Evolutionary conservation across 2,329 filamentous ascomycete species (phyloP).

Genomic region (Epichloe sp.): DNA sequence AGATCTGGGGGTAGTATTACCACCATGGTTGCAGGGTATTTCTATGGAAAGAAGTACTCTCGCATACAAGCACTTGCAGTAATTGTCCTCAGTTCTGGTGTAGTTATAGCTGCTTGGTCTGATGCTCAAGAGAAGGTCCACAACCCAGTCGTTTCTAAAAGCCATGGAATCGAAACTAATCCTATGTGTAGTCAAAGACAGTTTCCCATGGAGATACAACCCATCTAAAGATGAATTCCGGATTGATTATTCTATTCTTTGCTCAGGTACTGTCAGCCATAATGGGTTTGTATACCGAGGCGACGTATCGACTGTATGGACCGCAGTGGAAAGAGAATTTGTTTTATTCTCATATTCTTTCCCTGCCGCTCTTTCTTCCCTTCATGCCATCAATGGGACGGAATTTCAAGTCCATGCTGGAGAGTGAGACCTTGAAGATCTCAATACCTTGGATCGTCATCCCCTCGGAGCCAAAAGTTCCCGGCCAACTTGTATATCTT

Average conservation of each 20-base stretch:
- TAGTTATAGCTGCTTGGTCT: slow-evolving; percentile 78
- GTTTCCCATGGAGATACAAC: slow-evolving; percentile 1
- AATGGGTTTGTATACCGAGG: slow-evolving; percentile 91
- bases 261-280: slow-evolving; percentile 84
- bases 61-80: slow-evolving; percentile 71
- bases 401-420: slow-evolving; percentile 50
- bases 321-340: slow-evolving; percentile 91
- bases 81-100: slow-evolving; percentile 68
- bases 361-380: slow-evolving; percentile 62
- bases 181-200: neutral
- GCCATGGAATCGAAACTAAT: neutral
- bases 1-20: slow-evolving; percentile 95
- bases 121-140: slow-evolving; percentile 73
- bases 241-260: slow-evolving; percentile 70
- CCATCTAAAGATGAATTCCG: slow-evolving; percentile 35
- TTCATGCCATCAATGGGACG: slow-evolving; percentile 51
- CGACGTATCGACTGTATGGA: slow-evolving; percentile 74
- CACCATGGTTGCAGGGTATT: slow-evolving; percentile 79
- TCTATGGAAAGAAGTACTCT: slow-evolving; percentile 78
- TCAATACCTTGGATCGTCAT: slow-evolving; percentile 10
- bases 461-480: slow-evolving; percentile 24
- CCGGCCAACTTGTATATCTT: slow-evolving; percentile 60
- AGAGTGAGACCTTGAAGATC: slow-evolving; percentile 44
- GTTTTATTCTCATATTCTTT: slow-evolving; percentile 77
- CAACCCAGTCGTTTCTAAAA: neutral